Evolutionary conservation across 2,329 filamentous ascomycete genomes (phyloP).

Genomic region (Fusarium sp.): DNA sequence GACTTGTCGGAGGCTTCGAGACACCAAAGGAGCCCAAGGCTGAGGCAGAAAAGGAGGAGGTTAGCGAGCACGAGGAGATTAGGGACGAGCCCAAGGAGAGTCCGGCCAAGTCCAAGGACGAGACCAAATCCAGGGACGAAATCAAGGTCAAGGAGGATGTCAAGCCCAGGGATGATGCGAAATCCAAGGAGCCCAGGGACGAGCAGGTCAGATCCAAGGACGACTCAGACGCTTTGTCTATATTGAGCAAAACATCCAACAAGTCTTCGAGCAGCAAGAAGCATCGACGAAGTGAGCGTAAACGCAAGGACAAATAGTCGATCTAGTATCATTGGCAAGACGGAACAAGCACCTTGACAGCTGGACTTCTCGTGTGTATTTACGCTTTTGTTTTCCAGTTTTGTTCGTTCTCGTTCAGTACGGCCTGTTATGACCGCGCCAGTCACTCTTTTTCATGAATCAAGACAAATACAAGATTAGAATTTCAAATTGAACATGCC

Average conservation of each 20-base stretch:
- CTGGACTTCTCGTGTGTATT: conserved; percentile 33
- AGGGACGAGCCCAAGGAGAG: conserved; percentile 16
- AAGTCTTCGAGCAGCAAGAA: conserved; percentile 31
- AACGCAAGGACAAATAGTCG: conserved; percentile 31
- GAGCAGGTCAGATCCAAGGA: conserved; percentile 21
- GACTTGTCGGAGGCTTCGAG: conserved; percentile 25
- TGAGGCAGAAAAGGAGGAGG: conserved; percentile 28
- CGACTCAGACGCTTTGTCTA: conserved; percentile 15
- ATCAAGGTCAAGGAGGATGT: conserved; percentile 8
- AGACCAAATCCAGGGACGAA: conserved; percentile 16
- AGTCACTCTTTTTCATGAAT: neutral
- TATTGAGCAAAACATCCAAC: conserved; percentile 19
- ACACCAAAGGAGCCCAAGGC: conserved; percentile 22
- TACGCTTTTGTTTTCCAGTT: conserved; percentile 17
- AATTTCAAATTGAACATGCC: conserved; percentile 17
- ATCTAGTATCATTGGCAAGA: conserved; percentile 25
- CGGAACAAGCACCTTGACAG: conserved; percentile 30
- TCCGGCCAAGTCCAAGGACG: conserved; percentile 1
- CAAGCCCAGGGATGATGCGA: neutral
- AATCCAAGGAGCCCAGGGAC: conserved; percentile 6
- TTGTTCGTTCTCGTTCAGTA: conserved; percentile 21
- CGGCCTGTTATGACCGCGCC: neutral
- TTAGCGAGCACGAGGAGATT: conserved; percentile 28
- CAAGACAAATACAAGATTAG: conserved; percentile 13
- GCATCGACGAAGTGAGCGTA: conserved; percentile 35